Conservation (phyloP, 768 basidiomycete genomes). For the Terana coerulea region DNA sequence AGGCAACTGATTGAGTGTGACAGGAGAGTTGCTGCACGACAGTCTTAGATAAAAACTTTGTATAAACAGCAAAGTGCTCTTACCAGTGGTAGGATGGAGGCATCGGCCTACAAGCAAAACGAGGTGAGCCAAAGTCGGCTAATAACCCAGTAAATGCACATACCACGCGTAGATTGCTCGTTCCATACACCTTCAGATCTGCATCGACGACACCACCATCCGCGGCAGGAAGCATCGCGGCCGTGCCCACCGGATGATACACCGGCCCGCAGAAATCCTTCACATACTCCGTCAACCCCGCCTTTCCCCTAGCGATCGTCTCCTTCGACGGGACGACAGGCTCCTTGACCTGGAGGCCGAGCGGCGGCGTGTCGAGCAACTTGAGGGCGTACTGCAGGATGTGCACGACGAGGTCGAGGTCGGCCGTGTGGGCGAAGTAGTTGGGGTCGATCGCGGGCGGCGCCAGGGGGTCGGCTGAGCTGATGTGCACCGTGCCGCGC, state of each 20-base stretch:
- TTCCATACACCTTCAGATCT: conserved; percentile 22
- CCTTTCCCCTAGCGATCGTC: not conserved
- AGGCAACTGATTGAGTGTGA: conserved; percentile 7
- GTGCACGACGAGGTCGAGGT: conserved; percentile 9
- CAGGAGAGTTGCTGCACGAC: not conserved
- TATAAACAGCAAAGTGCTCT: not conserved
- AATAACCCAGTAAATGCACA: conserved; percentile 4
- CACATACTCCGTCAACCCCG: conserved; percentile 3
- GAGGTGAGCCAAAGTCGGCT: not conserved
- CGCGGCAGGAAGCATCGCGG: conserved; percentile 37
- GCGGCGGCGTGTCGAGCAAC: conserved; percentile 2
- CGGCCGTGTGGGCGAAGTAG: conserved; percentile 21
- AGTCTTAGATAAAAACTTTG: not conserved
- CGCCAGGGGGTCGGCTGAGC: conserved; percentile 19
- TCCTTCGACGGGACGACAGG: not conserved
- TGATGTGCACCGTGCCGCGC: conserved; percentile 24
- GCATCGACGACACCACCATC: conserved; percentile 35
- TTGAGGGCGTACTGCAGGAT: conserved; percentile 1
- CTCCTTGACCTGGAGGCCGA: not conserved
- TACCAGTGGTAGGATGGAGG: conserved; percentile 3
- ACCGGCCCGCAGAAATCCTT: conserved; percentile 6
- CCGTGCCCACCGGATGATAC: conserved; percentile 32
- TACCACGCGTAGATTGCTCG: not conserved
- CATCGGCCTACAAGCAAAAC: not conserved
- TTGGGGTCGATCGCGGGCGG: conserved; percentile 26